Conservation (phyloP, 2,329 filamentous ascomycete species). For the Ilyonectria robusta region DNA sequence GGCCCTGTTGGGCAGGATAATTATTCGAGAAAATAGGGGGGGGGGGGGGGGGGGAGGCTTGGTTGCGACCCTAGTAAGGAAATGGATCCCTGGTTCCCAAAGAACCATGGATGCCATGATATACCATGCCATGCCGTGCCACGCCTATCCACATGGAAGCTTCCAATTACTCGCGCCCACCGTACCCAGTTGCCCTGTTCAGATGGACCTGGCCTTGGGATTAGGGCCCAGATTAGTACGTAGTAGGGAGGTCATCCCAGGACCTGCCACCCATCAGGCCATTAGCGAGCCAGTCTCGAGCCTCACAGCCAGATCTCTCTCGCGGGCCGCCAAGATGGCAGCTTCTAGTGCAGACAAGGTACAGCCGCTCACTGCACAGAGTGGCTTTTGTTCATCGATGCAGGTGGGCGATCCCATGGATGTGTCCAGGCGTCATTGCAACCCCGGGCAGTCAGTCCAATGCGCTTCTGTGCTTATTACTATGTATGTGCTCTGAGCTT, state of each 20-base stretch:
- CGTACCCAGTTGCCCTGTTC: conserved; percentile 7
- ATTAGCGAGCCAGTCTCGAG: conserved; percentile 35
- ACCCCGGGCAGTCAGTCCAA: conserved; percentile 15
- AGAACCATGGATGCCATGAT: conserved; percentile 24
- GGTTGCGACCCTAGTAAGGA: neutral
- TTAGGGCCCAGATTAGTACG: neutral
- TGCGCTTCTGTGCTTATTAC: neutral
- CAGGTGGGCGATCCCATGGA: conserved; percentile 31
- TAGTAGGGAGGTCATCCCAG: conserved; percentile 28
- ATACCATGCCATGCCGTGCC: conserved; percentile 14
- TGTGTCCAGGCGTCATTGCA: conserved; percentile 20
- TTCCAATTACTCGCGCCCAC: conserved; percentile 14
- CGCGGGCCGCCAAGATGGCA: conserved; percentile 26
- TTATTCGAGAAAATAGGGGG: conserved; percentile 7
- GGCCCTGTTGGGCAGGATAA: conserved; percentile 2
- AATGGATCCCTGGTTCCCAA: conserved; percentile 8
- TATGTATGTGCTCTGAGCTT: conserved; percentile 8
- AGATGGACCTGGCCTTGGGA: conserved; percentile 3
- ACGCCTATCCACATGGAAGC: conserved; percentile 23
- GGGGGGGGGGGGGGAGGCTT: neutral
- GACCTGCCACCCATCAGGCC: conserved; percentile 28
- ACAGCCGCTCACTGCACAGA: neutral
- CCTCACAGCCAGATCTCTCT: conserved; percentile 28
- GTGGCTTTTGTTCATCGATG: conserved; percentile 11
- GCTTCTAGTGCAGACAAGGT: conserved; percentile 14